Percentiles rank a stretch among this genome's conserved stretches.
Conservation (phyloP, 1,284 basidiomycete species). For the Papiliotrema laurentii region DNA sequence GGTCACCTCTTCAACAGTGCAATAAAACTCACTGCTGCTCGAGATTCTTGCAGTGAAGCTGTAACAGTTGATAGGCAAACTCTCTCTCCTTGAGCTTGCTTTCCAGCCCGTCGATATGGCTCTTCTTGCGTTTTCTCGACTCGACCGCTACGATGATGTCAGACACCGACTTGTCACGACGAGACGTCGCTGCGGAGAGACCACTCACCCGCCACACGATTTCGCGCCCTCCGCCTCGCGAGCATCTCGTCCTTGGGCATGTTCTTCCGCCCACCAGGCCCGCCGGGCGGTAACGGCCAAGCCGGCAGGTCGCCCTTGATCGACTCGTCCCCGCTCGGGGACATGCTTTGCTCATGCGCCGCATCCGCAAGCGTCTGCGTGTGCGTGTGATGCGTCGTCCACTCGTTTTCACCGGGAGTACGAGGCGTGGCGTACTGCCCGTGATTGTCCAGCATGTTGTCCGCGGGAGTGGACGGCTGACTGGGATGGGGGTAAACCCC, state of each 20-base stretch:
- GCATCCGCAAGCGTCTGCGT: too few relatives aligned
- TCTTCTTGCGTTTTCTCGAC: conserved; percentile 23
- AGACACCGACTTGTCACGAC: background rate
- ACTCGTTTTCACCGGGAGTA: background rate
- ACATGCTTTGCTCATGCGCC: background rate
- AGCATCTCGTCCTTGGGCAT: conserved; percentile 27
- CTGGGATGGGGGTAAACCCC: background rate
- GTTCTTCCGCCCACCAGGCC: conserved; percentile 21
- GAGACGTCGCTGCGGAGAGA: background rate
- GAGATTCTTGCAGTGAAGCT: conserved; percentile 18
- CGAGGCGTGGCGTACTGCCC: background rate
- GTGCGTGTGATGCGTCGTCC: too few relatives aligned
- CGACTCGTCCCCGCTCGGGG: background rate
- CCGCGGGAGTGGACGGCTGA: background rate
- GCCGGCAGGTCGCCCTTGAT: conserved; percentile 4
- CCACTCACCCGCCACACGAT: conserved; percentile 24
- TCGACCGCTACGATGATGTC: conserved; percentile 15
- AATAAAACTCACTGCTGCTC: conserved; percentile 25
- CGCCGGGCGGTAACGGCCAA: conserved; percentile 19
- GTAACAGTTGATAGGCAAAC: conserved; percentile 5
- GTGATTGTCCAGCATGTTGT: background rate
- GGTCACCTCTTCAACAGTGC: background rate
- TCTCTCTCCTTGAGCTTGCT: conserved; percentile 11
- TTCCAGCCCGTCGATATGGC: conserved; percentile 15
- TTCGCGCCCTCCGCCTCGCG: conserved; percentile 23